A percentile compares a stretch with the other conserved stretches of the same genome.
phyloP scores from a whole-genome alignment of 2,329 filamentous ascomycete species.

The Stagonosporopsis chrysanthemi region DNA sequence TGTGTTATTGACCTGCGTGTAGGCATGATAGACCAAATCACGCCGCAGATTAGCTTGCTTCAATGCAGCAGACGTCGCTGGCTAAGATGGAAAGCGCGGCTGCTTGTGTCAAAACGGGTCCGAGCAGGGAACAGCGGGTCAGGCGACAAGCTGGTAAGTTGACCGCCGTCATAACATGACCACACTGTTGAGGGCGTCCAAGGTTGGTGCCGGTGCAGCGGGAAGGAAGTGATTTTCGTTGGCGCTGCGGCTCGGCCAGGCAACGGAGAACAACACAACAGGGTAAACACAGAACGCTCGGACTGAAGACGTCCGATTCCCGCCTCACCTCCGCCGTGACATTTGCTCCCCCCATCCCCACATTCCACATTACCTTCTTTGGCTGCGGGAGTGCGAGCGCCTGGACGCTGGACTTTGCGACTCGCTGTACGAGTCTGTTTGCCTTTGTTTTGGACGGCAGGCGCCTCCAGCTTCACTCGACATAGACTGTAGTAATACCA shows the following conservation, averaged over 20 bases:
- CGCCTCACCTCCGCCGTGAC: constrained; percentile 35
- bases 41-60: neutral
- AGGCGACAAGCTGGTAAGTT: neutral
- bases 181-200: neutral
- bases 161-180: neutral
- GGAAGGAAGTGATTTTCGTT: constrained; percentile 25
- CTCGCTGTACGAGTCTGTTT: constrained; percentile 21
- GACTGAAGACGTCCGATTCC: constrained; percentile 34
- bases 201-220: constrained; percentile 21
- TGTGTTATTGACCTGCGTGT: neutral
- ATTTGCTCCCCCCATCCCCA: constrained; percentile 29
- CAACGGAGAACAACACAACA: constrained; percentile 27
- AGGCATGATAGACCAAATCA: neutral
- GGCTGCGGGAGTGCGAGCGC: constrained; percentile 32
- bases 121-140: neutral
- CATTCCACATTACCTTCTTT: constrained; percentile 46
- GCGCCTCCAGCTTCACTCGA: constrained; percentile 31
- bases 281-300: constrained; percentile 36
- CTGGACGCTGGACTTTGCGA: constrained; percentile 33
- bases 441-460: constrained; percentile 31
- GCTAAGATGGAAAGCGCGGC: too few relatives aligned
- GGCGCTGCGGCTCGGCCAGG: constrained; percentile 16
- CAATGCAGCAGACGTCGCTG: neutral
- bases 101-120: too few relatives aligned
- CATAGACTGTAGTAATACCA: constrained; percentile 34